Evolutionary conservation across 768 basidiomycete species (phyloP), one percentile per base, ranked within the genome.

Genomic region (Fistulinella prunicolor): DNA sequence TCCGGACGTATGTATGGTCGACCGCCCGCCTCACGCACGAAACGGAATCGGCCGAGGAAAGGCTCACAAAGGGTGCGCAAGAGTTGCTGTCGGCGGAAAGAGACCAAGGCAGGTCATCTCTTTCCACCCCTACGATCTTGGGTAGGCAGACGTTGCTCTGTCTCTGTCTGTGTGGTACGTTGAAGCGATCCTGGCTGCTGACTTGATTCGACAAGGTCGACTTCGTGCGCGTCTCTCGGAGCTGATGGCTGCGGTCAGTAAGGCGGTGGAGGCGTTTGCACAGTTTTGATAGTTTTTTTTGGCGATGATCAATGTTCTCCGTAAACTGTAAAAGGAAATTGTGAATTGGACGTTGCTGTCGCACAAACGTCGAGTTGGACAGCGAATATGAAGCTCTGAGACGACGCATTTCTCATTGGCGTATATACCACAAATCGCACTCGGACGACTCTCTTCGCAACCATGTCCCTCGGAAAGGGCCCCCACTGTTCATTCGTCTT

Each of bases 401-500:
- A 41, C 43, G 19, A 32, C 38, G 20, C 42, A 26, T 54, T 54
- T 53, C 51, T 50, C 53, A 47, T 41, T 1, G 28, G n/a, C n/a
- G n/a, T n/a, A n/a, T n/a, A n/a, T n/a, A n/a, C n/a, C n/a, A n/a
- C n/a, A n/a, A n/a, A n/a, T n/a, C n/a, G n/a, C n/a, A n/a, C n/a
- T n/a, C n/a, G n/a, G n/a, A n/a, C n/a, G n/a, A n/a, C n/a, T n/a
- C n/a, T n/a, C n/a, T 14, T 32, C 30, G 6, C 35, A 9, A 64
- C 56, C 44, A 85, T 86, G 83, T 65, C 77, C 42, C 50, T 57
- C 2, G 75, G 73, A 70, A 76, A 79, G 71, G 79, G 80, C 34
- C 81, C 87, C 49, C 88, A 90, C 66, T 89, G 88, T 58, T 90
- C 93, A 17, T 97, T 94, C 70, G 87, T 96, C 50, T 77, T 99